Evolutionary conservation across 345 rosid species (phyloP), one percentile per base, ranked within the genome.

Genomic region (Dovyalis caffra): DNA sequence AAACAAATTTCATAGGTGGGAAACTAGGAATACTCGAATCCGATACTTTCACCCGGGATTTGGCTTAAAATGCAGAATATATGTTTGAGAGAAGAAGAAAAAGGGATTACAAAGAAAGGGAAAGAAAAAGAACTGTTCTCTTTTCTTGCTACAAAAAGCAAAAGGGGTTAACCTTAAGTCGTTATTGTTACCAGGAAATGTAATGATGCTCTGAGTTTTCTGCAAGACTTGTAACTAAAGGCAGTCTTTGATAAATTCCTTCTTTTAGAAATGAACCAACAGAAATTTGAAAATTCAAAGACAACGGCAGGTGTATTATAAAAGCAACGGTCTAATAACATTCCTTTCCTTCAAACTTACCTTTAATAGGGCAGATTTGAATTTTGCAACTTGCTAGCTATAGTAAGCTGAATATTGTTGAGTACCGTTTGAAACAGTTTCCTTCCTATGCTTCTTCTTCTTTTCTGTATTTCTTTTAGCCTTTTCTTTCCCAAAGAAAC

Each of bases 251-350:
- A 58, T 51, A 29, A 33, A 37, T 37, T 43, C 51, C 47, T n/a
- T 43, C 4, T 4, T 15, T 66, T 38, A 47, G 58, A 70, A 51
- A 28, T 25, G 35, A 60, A 70, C 60, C 51, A 82, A 73, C 77
- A 58, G 66, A 79, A 72, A 78, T 81, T 87, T 81, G 23, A 81
- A 91, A 87, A 74, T 58, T 66, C 43, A 45, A 87, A 73, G 83
- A 77, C 37, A 80, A 84, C 80, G 77, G 47, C 47, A 40, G 47
- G 83, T 69, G 21, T 77, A 28, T 73, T 25, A 32, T 51, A 73
- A 84, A 85, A 77, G 87, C 85, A 87, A 89, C 87, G 89, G 85
- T 81, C 85, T 77, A 71, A 23, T 73, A 23, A 56, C 61, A 23
- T 10, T 8, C 61, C 25, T 76, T 66, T 47, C 60, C 70, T 76